A percentile compares a stretch with the other conserved stretches of the same genome.
Evolutionary conservation across 768 basidiomycete species (phyloP).

Genomic region (Russula foetens): DNA sequence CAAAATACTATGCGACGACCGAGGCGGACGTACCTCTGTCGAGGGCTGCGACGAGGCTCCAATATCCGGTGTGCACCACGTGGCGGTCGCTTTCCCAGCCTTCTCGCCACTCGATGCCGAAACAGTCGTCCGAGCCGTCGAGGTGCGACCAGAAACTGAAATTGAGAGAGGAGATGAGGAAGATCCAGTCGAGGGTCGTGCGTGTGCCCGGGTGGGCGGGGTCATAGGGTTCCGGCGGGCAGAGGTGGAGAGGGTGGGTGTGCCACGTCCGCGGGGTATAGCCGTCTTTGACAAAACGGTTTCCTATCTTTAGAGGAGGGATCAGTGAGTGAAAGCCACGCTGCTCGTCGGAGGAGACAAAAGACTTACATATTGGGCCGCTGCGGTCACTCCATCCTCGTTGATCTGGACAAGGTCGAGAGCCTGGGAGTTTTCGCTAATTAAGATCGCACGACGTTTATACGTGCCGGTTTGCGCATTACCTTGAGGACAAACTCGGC

Average conservation of each 20-base stretch:
- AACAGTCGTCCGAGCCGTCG: constrained; percentile 51
- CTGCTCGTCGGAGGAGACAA: not conserved
- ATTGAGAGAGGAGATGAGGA: constrained; percentile 78
- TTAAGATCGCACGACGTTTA: not conserved
- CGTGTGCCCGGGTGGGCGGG: constrained; percentile 41
- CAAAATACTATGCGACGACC: not conserved
- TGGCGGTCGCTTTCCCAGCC: constrained; percentile 51
- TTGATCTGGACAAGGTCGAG: constrained; percentile 20
- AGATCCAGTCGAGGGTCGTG: constrained; percentile 67
- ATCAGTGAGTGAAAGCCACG: not conserved
- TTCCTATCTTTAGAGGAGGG: constrained; percentile 45
- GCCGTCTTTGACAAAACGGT: constrained; percentile 47
- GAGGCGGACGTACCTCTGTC: constrained; percentile 50
- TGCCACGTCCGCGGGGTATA: constrained; percentile 82
- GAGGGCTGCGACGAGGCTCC: constrained; percentile 79
- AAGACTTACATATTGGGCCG: constrained; percentile 13
- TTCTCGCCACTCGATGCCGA: constrained; percentile 69
- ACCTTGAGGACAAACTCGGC: constrained; percentile 20
- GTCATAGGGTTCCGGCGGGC: constrained; percentile 57
- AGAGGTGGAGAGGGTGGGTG: constrained; percentile 65
- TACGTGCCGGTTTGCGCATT: not conserved
- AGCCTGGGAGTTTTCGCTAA: constrained; percentile 21
- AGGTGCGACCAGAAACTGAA: constrained; percentile 86
- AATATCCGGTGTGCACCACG: constrained; percentile 72
- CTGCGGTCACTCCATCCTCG: constrained; percentile 21